A percentile compares a stretch with the other conserved stretches of the same genome.
phyloP scores from a whole-genome alignment of 202 grass and related monocot species.

The Eragrostis tef region DNA sequence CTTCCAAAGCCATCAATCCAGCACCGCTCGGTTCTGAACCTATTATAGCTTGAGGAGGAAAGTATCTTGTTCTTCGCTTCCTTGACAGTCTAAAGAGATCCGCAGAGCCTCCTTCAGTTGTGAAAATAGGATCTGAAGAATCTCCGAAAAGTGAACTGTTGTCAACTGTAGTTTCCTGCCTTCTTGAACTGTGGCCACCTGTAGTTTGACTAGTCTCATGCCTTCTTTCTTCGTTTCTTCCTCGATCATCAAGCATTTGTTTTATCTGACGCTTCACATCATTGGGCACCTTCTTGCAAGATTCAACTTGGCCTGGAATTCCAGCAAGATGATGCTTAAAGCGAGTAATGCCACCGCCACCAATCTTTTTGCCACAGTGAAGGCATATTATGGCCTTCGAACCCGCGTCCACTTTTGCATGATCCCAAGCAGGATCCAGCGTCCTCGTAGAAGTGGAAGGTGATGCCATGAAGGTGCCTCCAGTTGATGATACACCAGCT shows the following conservation, averaged over 20 bases:
- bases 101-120: slow-evolving; percentile 29
- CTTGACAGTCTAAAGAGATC: slow-evolving; percentile 39
- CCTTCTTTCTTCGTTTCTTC: slow-evolving; percentile 60
- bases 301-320: slow-evolving; percentile 72
- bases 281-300: slow-evolving; percentile 74
- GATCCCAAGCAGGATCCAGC: slow-evolving; percentile 66
- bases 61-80: slow-evolving; percentile 47
- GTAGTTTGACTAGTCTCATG: slow-evolving; percentile 20
- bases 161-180: slow-evolving; percentile 27
- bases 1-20: slow-evolving; percentile 15
- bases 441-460: slow-evolving; percentile 29
- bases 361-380: slow-evolving; percentile 70
- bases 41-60: slow-evolving; percentile 22
- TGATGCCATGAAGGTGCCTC: slow-evolving; percentile 35
- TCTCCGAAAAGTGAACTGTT: slow-evolving; percentile 3
- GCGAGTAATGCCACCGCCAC: slow-evolving; percentile 66
- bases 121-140: slow-evolving; percentile 34
- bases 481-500: slow-evolving; percentile 31
- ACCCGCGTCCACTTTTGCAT: slow-evolving; percentile 50
- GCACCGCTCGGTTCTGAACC: slow-evolving; percentile 37
- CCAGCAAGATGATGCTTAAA: slow-evolving; percentile 79
- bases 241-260: slow-evolving; percentile 55
- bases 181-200: slow-evolving; percentile 17
- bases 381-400: slow-evolving; percentile 60
- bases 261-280: slow-evolving; percentile 73